These are phyloP conservation scores for Plasmodium gallinaceum DNA, from an alignment of 169 alveolate species.

Conservation along the genomic window DNA sequence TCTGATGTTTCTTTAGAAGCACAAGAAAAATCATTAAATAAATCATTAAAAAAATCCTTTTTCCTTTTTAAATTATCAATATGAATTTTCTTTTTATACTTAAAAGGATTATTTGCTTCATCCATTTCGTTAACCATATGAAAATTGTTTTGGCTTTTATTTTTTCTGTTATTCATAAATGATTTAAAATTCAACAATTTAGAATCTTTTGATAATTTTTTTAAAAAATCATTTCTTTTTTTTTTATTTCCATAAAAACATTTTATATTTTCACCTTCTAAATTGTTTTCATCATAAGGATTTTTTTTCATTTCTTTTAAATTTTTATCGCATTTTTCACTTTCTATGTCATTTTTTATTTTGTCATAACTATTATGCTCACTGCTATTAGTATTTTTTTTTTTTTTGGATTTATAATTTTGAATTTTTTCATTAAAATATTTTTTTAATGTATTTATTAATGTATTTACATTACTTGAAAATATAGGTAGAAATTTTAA, in stretches of 20 bases:
- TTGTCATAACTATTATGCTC: not conserved
- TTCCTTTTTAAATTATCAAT: not conserved
- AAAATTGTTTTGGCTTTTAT: not conserved
- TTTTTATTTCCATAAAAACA: not conserved
- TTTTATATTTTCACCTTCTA: not conserved
- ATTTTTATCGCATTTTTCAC: not conserved
- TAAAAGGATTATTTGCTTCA: slow-evolving; percentile 10
- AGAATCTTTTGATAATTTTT: slow-evolving; percentile 20
- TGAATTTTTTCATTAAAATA: slow-evolving; percentile 36
- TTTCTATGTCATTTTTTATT: not conserved
- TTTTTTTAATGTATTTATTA: slow-evolving; percentile 32
- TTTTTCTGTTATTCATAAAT: slow-evolving; percentile 3
- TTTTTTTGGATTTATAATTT: slow-evolving; percentile 8
- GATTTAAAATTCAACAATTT: not conserved
- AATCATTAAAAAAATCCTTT: slow-evolving; percentile 16
- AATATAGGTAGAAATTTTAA: slow-evolving; percentile 45
- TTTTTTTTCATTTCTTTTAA: not conserved
- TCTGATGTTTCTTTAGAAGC: slow-evolving; percentile 38
- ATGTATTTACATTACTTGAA: slow-evolving; percentile 27
- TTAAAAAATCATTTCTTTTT: slow-evolving; percentile 7
- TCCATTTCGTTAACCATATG: not conserved
- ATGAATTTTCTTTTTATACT: not conserved
- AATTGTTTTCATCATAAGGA: not conserved
- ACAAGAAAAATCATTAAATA: slow-evolving; percentile 26
- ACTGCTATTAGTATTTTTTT: not conserved